phyloP scores from a whole-genome alignment of 2,329 filamentous ascomycete genomes.

The Arthroderma uncinatum region DNA sequence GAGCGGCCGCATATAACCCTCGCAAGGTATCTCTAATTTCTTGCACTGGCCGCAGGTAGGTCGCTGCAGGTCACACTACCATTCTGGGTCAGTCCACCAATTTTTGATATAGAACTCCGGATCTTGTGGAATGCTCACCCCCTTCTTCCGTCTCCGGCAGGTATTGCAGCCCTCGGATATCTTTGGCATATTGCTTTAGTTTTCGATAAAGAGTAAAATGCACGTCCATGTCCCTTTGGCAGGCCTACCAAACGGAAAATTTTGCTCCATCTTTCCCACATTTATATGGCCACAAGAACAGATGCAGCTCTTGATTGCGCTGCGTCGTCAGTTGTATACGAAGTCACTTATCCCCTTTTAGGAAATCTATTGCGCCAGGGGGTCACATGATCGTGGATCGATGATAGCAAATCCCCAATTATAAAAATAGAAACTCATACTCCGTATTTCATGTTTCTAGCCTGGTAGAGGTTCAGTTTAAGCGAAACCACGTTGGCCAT shows the following conservation, averaged over 20 bases:
- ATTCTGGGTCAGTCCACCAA: background rate
- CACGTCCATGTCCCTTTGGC: background rate
- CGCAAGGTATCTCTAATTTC: constrained; percentile 1
- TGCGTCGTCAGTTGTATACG: background rate
- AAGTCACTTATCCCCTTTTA: background rate
- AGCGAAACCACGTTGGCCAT: background rate
- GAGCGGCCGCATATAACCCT: background rate
- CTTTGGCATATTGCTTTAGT: background rate
- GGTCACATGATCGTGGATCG: background rate
- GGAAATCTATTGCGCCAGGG: constrained; percentile 1
- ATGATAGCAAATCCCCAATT: background rate
- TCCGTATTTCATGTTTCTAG: background rate
- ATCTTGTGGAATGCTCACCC: background rate
- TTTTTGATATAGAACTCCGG: background rate
- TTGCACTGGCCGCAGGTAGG: constrained; percentile 7
- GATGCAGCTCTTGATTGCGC: background rate
- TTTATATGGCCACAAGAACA: background rate
- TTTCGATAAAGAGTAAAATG: background rate
- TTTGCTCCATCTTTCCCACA: background rate
- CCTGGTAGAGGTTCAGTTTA: background rate
- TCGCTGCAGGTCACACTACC: constrained; percentile 4
- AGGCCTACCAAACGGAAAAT: background rate
- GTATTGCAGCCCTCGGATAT: constrained; percentile 5
- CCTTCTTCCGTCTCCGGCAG: constrained; percentile 7
- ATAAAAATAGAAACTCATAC: background rate